Percentiles rank a stretch among this genome's conserved stretches.
Evolutionary conservation across 164 flowering plant species (phyloP).

Genomic region (Malania oleifera): DNA sequence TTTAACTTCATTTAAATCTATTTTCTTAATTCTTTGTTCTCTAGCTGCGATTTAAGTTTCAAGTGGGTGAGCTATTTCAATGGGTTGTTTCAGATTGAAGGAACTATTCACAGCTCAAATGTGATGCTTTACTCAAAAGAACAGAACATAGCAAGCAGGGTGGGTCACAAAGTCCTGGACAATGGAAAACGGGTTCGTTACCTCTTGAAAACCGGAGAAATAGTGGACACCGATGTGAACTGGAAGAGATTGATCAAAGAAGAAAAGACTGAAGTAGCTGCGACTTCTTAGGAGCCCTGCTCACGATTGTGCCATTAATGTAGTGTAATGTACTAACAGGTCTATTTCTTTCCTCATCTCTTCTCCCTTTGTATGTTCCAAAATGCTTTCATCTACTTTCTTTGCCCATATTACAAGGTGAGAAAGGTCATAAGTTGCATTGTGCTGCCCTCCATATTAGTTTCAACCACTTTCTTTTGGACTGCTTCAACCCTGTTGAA

Average conservation of each 20-base stretch:
- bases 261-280: conserved; percentile 41
- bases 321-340: not conserved
- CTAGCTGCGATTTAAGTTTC: not conserved
- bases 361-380: not conserved
- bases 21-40: not conserved
- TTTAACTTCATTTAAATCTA: not conserved
- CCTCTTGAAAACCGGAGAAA: conserved; percentile 92
- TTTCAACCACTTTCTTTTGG: not conserved
- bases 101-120: conserved; percentile 90
- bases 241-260: conserved; percentile 68
- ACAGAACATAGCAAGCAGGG: conserved; percentile 77
- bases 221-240: conserved; percentile 72
- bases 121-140: conserved; percentile 98
- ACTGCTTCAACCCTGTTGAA: too few species aligned
- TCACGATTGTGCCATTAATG: not conserved
- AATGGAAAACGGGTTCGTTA: conserved; percentile 80
- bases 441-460: too few species aligned
- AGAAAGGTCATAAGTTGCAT: too few species aligned
- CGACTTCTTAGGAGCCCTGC: conserved; percentile 21
- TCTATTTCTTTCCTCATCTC: not conserved
- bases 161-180: conserved; percentile 81
- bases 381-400: too few species aligned
- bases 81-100: conserved; percentile 60
- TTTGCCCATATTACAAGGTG: too few species aligned
- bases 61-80: not conserved